These are phyloP conservation scores for Moesziomyces sp. DNA, from an alignment of 1,284 basidiomycete species.

Conservation along the genomic window DNA sequence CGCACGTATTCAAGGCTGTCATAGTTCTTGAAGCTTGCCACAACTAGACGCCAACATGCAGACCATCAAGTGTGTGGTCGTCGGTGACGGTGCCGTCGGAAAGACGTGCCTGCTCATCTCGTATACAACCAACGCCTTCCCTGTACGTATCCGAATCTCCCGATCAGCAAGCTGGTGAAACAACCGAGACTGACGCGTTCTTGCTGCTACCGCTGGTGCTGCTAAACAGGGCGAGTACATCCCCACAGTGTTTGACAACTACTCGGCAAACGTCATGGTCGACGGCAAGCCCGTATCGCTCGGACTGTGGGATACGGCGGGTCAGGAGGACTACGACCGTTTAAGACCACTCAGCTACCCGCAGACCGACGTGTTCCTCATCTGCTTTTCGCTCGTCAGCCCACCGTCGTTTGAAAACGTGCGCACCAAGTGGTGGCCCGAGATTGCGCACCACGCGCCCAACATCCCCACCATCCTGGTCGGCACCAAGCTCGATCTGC, in stretches of 20 bases:
- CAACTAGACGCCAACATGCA: slow-evolving; percentile 41
- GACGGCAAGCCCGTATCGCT: slow-evolving; percentile 98
- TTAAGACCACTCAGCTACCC: slow-evolving; percentile 97
- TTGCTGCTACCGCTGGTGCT: background rate
- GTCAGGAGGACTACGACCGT: slow-evolving; percentile 79
- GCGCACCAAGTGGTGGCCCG: slow-evolving; percentile 80
- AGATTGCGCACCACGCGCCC: slow-evolving; percentile 84
- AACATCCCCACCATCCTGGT: slow-evolving; percentile 91
- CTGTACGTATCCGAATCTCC: slow-evolving; percentile 40
- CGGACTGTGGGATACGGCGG: slow-evolving; percentile 79
- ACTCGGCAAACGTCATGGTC: slow-evolving; percentile 90
- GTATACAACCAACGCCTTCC: slow-evolving; percentile 68
- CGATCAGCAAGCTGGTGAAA: background rate
- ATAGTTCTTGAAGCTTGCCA: too few relatives aligned
- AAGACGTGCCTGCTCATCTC: slow-evolving; percentile 67
- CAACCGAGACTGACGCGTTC: background rate
- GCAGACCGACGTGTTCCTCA: slow-evolving; percentile 98
- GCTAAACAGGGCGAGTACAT: slow-evolving; percentile 62
- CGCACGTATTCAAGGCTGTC: background rate
- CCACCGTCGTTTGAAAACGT: slow-evolving; percentile 99
- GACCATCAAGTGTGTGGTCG: slow-evolving; percentile 67
- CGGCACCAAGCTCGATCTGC: slow-evolving; percentile 96
- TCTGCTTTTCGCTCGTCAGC: slow-evolving; percentile 97
- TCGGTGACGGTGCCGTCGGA: slow-evolving; percentile 67
- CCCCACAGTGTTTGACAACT: slow-evolving; percentile 87